phyloP scores from a whole-genome alignment of 2,329 filamentous ascomycete genomes.

The Ceratocystis diversiconidia region DNA sequence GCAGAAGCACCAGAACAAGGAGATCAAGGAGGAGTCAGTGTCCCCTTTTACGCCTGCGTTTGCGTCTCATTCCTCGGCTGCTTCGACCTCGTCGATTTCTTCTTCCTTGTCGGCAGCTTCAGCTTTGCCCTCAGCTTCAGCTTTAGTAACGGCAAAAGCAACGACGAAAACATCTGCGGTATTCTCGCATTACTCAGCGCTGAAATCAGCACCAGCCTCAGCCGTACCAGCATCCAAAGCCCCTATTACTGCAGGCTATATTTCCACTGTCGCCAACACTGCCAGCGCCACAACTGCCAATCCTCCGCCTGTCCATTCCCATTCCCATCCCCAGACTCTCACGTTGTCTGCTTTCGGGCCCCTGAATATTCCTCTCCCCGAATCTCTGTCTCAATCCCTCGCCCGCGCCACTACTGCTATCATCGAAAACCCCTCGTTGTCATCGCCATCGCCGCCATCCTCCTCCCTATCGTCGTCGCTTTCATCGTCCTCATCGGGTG shows the following conservation, averaged over 20 bases:
- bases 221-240: background rate
- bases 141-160: background rate
- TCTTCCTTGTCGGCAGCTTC: background rate
- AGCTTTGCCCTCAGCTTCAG: no score
- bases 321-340: conserved; percentile 7
- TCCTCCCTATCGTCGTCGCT: background rate
- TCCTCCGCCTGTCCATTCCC: background rate
- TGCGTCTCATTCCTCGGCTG: background rate
- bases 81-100: background rate
- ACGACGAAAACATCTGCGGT: background rate
- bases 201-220: no score
- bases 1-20: background rate
- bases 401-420: background rate
- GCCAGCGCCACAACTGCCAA: background rate
- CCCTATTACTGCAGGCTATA: background rate
- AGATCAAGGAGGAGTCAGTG: background rate
- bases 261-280: background rate
- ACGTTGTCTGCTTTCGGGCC: conserved; percentile 8
- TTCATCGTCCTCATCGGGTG: background rate
- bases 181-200: background rate
- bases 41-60: conserved; percentile 4
- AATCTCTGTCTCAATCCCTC: background rate
- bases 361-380: conserved; percentile 7
- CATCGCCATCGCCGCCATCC: background rate
- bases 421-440: background rate